phyloP scores from a whole-genome alignment of 2,329 filamentous ascomycete genomes.

The Stachybotrys chartarum region DNA sequence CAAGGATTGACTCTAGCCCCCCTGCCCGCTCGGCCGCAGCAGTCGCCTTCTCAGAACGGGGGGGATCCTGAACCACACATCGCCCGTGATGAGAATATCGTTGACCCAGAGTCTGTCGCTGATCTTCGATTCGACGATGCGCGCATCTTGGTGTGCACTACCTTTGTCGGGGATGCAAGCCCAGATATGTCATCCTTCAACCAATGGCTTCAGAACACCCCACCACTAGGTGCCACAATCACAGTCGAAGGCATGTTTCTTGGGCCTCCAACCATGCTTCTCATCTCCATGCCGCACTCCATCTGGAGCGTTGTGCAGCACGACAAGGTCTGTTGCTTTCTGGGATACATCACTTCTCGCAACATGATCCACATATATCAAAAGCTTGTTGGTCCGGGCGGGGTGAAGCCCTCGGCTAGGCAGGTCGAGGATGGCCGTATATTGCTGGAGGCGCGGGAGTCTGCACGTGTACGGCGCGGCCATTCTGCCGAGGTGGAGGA shows the following conservation, averaged over 20 bases:
- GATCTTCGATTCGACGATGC: conserved; percentile 56
- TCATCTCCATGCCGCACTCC: conserved; percentile 58
- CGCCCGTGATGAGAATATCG: conserved; percentile 28
- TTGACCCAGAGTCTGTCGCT: conserved; percentile 40
- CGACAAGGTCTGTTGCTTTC: conserved; percentile 59
- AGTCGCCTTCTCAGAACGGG: conserved; percentile 19
- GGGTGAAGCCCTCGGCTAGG: conserved; percentile 38
- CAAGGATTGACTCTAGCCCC: conserved; percentile 47
- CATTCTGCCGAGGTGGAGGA: conserved; percentile 39
- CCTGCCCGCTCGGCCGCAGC: conserved; percentile 24
- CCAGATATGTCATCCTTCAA: conserved; percentile 60
- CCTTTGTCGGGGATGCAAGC: conserved; percentile 58
- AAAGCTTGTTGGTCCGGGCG: conserved; percentile 41
- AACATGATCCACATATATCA: conserved; percentile 61
- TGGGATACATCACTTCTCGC: conserved; percentile 59
- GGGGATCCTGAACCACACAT: conserved; percentile 14
- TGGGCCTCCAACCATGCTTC: conserved; percentile 57
- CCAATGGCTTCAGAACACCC: conserved; percentile 56
- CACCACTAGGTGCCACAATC: conserved; percentile 49
- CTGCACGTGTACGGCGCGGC: conserved; percentile 22
- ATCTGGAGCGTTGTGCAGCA: conserved; percentile 60
- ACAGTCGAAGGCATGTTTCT: conserved; percentile 62
- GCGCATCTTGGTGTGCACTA: conserved; percentile 59
- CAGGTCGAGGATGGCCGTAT: conserved; percentile 52
- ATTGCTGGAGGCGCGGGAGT: conserved; percentile 45